Conservation (phyloP, 192 early-diverging fungal genomes). For the Fimicolochytrium jonesii region DNA sequence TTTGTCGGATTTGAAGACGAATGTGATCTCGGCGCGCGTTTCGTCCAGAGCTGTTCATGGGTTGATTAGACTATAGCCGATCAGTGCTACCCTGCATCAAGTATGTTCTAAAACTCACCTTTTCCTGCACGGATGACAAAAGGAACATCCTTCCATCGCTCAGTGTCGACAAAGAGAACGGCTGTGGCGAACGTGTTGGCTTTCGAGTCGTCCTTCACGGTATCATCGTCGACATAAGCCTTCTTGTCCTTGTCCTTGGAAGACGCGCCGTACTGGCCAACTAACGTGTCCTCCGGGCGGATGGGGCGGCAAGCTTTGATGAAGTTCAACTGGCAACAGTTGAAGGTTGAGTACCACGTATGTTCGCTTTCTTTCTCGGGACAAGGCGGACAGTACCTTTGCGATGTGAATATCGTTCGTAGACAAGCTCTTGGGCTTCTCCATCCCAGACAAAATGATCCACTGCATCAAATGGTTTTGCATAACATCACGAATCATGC, state of each 20-base stretch:
- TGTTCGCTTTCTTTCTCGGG: background rate
- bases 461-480: slow-evolving; percentile 74
- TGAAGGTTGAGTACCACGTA: background rate
- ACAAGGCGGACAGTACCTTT: slow-evolving; percentile 61
- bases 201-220: slow-evolving; percentile 31
- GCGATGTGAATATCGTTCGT: slow-evolving; percentile 81
- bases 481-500: slow-evolving; percentile 79
- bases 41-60: slow-evolving; percentile 62
- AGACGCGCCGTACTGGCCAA: slow-evolving; percentile 27
- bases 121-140: slow-evolving; percentile 79
- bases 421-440: slow-evolving; percentile 66
- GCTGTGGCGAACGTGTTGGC: slow-evolving; percentile 28
- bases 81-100: background rate
- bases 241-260: slow-evolving; percentile 20
- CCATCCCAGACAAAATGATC: slow-evolving; percentile 80
- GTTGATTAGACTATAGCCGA: too few species aligned
- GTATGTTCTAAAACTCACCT: slow-evolving; percentile 2
- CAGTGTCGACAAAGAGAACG: slow-evolving; percentile 35
- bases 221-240: slow-evolving; percentile 33
- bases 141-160: slow-evolving; percentile 49
- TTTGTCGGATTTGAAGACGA: slow-evolving; percentile 79
- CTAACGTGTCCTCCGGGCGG: slow-evolving; percentile 12
- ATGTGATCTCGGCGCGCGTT: slow-evolving; percentile 75
- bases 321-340: slow-evolving; percentile 35
- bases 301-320: slow-evolving; percentile 35